Evolutionary conservation across 1,284 basidiomycete species (phyloP), one percentile per base, ranked within the genome.

Genomic region (Leccinum fuscescens): DNA sequence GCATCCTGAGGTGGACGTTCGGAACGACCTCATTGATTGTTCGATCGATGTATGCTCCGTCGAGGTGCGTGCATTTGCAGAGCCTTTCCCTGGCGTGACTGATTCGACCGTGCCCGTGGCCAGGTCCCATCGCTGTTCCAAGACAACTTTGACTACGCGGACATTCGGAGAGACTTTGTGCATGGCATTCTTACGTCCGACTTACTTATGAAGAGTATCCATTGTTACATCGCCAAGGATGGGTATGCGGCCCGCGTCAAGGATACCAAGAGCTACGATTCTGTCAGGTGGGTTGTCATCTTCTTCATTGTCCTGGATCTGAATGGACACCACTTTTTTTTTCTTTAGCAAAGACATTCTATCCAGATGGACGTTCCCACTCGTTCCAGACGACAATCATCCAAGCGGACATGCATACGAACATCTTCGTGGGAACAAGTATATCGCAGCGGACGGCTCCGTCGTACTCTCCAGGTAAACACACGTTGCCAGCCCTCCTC

Each of bases 71-170:
- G 42, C 37, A 51, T 44, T 4, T 61, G 62, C 9, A 51, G 39
- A 22, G 54, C 22, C 52, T 17, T 24, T 53, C 44, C 14, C 46
- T 48, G 44, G 33, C 15, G 42, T 56, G 39, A 58, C 33, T 39
- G 24, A 46, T 46, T 46, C 20, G 51, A 39, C 14, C 53, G 22
- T 46, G 44, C 57, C 44, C 12, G n/a, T 29, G 37, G 20, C 3
- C 67, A 94, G 92, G 90, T 98, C 20, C 95, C 95, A 0, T 96
- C 96, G 0, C 77, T 98, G 4, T 99, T 98, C 78, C 96, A 97
- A 69, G 97, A 99, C 76, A 99, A 99, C 77, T 99, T 99, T 73
- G 97, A 99, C 77, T 99, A 97, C 72, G 89, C 90, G 53, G 92
- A 95, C 74, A 83, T 98, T 63, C 86, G 95, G 59, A 81, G 87